Conservation (phyloP, 176 grass and related monocot genomes). For the Themeda triandra region DNA sequence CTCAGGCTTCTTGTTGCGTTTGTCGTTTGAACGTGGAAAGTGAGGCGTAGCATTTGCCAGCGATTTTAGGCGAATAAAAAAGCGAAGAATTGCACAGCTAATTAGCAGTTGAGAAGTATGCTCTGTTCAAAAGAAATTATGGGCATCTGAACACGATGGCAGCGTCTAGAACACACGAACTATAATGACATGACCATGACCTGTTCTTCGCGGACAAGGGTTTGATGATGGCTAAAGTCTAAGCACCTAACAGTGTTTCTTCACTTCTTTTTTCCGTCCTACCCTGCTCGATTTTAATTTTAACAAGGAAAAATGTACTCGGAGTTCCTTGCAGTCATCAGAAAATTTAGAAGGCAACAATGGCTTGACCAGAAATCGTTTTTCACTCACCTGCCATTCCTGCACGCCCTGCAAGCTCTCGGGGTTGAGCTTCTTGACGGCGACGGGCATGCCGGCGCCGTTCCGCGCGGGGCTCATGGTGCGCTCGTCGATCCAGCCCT, state of each 20-base stretch:
- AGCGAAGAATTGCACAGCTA: neutral
- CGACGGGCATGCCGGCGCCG: slow-evolving; percentile 56
- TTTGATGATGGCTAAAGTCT: neutral
- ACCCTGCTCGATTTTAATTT: neutral
- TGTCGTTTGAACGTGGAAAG: neutral
- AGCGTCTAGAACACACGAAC: neutral
- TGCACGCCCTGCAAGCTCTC: slow-evolving; percentile 69
- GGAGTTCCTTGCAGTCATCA: neutral
- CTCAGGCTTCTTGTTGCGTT: neutral
- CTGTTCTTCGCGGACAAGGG: neutral
- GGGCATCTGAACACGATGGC: slow-evolving; percentile 18
- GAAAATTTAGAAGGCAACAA: neutral
- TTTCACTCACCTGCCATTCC: slow-evolving; percentile 67
- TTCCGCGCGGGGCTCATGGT: slow-evolving; percentile 45
- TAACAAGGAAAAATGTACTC: neutral
- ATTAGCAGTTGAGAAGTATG: neutral
- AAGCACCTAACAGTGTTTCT: too few relatives aligned
- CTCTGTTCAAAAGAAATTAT: neutral
- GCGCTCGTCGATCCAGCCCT: slow-evolving; percentile 68
- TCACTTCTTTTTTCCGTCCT: neutral
- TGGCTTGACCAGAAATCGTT: neutral
- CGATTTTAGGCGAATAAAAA: neutral
- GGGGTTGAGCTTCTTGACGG: slow-evolving; percentile 72
- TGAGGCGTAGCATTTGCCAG: neutral
- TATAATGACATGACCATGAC: neutral